Conservation (phyloP, 495 filamentous ascomycete species). For the Xylaria grammica region DNA sequence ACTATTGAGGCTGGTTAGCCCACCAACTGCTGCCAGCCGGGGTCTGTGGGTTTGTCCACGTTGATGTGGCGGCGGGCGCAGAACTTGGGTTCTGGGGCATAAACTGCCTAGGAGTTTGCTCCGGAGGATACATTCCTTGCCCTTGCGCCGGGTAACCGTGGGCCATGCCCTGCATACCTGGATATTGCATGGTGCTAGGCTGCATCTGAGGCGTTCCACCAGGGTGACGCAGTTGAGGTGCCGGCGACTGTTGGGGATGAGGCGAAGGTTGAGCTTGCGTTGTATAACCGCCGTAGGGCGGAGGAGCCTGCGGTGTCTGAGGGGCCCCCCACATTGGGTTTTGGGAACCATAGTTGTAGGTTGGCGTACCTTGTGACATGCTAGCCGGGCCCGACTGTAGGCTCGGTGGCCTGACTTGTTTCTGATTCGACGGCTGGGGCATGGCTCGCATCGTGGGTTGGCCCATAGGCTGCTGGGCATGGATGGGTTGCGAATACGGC, state of each 20-base stretch:
- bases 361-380: slow-evolving; percentile 46
- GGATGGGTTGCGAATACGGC: slow-evolving; percentile 57
- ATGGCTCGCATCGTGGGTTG: slow-evolving; percentile 59
- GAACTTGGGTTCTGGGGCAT: slow-evolving; percentile 53
- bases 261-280: slow-evolving; percentile 62
- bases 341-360: slow-evolving; percentile 57
- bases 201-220: slow-evolving; percentile 65
- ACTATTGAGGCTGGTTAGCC: slow-evolving; percentile 52
- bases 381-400: slow-evolving; percentile 45
- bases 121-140: slow-evolving; percentile 62
- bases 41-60: slow-evolving; percentile 50
- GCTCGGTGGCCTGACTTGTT: slow-evolving; percentile 50
- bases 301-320: slow-evolving; percentile 53
- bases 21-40: slow-evolving; percentile 48
- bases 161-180: slow-evolving; percentile 63
- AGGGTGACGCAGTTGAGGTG: slow-evolving; percentile 67
- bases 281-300: slow-evolving; percentile 53
- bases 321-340: slow-evolving; percentile 55
- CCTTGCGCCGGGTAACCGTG: slow-evolving; percentile 57
- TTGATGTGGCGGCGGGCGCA: slow-evolving; percentile 47
- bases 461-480: slow-evolving; percentile 54
- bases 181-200: slow-evolving; percentile 60
- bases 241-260: slow-evolving; percentile 62
- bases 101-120: slow-evolving; percentile 66
- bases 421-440: slow-evolving; percentile 55